Conservation (phyloP, 1,139 yeast genomes). For the Nakaseomyces uthaithaninus region DNA sequence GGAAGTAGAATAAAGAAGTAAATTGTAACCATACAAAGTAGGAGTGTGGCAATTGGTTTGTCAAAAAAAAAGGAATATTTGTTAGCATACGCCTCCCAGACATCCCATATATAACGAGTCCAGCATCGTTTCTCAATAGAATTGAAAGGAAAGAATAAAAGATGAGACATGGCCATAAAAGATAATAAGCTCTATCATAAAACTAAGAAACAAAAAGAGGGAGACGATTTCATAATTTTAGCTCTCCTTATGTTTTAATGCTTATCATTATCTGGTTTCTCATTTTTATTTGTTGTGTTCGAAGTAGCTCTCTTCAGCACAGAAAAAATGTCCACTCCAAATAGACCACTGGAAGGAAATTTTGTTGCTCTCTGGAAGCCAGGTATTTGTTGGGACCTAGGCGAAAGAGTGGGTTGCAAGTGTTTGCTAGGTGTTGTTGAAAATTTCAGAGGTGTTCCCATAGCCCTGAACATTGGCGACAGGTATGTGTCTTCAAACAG, state of each 20-base stretch:
- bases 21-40: no score
- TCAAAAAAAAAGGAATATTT: no score
- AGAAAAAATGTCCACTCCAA: constrained; percentile 50
- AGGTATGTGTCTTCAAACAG: constrained; percentile 31
- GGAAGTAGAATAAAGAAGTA: no score
- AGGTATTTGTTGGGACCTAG: constrained; percentile 13
- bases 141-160: no score
- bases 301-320: constrained; percentile 46
- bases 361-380: constrained; percentile 15
- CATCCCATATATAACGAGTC: no score
- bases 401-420: constrained; percentile 13
- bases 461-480: constrained; percentile 28
- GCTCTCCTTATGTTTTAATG: background rate
- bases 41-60: no score
- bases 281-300: background rate
- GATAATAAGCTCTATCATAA: background rate
- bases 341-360: constrained; percentile 35
- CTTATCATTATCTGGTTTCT: background rate
- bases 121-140: background rate
- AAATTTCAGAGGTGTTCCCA: constrained; percentile 19
- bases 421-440: constrained; percentile 16
- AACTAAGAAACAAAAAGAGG: background rate
- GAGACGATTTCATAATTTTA: background rate
- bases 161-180: background rate
- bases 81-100: no score